Evolutionary conservation across 1,139 yeast genomes (phyloP).

Genomic region (Zygoascus meyerae): DNA sequence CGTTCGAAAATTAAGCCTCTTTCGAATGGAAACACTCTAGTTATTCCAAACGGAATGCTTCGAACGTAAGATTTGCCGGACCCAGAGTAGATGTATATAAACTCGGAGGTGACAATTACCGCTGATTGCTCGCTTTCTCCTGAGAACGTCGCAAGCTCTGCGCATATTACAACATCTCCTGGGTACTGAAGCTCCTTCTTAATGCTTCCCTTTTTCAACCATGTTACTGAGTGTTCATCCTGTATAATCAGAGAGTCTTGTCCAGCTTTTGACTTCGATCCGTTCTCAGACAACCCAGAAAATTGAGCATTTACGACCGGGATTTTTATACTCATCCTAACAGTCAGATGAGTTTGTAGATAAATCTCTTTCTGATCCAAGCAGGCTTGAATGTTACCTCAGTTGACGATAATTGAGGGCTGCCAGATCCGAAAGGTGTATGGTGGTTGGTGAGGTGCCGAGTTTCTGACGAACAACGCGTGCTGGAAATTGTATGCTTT

Average conservation of each 20-base stretch:
- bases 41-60: slow-evolving; percentile 58
- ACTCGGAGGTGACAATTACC: slow-evolving; percentile 27
- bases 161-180: slow-evolving; percentile 42
- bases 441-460: too few relatives aligned
- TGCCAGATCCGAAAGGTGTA: too few relatives aligned
- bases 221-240: background rate
- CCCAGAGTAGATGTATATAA: slow-evolving; percentile 46
- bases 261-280: background rate
- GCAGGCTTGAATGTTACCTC: too few relatives aligned
- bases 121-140: slow-evolving; percentile 12
- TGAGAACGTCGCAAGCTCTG: slow-evolving; percentile 45
- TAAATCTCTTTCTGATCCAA: too few relatives aligned
- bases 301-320: too few relatives aligned
- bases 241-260: background rate
- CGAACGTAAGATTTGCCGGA: slow-evolving; percentile 55
- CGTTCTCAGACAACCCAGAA: too few relatives aligned
- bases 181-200: slow-evolving; percentile 47
- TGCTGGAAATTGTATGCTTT: too few relatives aligned
- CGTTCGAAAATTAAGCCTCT: slow-evolving; percentile 61
- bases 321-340: too few relatives aligned
- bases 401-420: too few relatives aligned
- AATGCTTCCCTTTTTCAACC: slow-evolving; percentile 40
- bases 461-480: too few relatives aligned
- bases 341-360: too few relatives aligned
- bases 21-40: slow-evolving; percentile 52